These are phyloP conservation scores for Tagetes patula DNA, from an alignment of 129 eudicot genomes.

Conservation along the genomic window DNA sequence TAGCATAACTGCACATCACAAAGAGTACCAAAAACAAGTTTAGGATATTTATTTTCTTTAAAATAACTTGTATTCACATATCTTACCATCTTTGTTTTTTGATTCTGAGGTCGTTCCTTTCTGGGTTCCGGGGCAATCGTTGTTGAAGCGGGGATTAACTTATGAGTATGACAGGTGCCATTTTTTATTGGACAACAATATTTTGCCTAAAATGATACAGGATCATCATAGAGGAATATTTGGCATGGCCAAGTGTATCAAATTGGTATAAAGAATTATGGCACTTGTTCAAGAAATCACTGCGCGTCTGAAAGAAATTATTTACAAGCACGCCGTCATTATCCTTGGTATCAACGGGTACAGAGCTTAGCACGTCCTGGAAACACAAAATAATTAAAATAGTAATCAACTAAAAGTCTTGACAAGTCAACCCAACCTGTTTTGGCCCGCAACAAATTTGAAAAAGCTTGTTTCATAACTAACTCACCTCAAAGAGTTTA, in stretches of 20 bases:
- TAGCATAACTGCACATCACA: conserved; percentile 12
- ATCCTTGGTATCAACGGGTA: conserved; percentile 59
- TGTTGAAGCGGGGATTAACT: conserved; percentile 20
- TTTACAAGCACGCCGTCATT: conserved; percentile 43
- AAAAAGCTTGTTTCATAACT: background rate
- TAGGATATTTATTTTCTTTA: background rate
- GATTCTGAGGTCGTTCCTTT: background rate
- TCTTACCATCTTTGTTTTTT: background rate
- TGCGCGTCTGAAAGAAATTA: conserved; percentile 44
- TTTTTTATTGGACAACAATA: background rate
- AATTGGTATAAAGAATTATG: conserved; percentile 60
- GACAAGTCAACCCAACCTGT: conserved; percentile 4
- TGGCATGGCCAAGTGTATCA: conserved; percentile 68
- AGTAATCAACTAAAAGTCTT: no score
- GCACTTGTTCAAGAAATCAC: conserved; percentile 62
- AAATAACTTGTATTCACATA: background rate
- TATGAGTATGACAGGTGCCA: conserved; percentile 28
- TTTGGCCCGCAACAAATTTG: background rate
- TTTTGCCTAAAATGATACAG: conserved; percentile 50
- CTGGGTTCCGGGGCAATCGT: background rate
- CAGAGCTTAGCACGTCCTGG: conserved; percentile 42
- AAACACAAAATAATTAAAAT: conserved; percentile 2
- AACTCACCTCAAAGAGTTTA: conserved; percentile 48
- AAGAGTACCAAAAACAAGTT: background rate
- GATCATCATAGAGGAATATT: conserved; percentile 85